Conservation (phyloP, 805 yeast species). For the Starmerella asiatica region DNA sequence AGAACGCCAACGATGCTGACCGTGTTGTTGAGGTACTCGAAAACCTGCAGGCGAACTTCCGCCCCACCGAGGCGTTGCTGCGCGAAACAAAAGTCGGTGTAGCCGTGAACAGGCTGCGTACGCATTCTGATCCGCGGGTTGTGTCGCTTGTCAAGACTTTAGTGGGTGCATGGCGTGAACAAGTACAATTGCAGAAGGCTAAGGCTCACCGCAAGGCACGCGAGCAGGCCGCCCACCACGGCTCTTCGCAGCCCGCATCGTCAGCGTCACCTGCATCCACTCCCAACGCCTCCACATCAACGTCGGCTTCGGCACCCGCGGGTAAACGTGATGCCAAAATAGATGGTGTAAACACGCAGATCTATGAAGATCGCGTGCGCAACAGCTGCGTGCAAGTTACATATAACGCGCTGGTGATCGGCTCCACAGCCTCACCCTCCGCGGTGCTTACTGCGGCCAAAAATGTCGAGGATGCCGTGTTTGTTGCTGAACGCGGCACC, state of each 20-base stretch:
- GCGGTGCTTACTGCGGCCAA: slow-evolving; percentile 50
- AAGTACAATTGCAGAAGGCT: slow-evolving; percentile 38
- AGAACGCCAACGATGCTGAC: slow-evolving; percentile 52
- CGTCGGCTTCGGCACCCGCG: slow-evolving; percentile 2
- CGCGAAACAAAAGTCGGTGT: slow-evolving; percentile 96
- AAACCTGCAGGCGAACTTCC: slow-evolving; percentile 53
- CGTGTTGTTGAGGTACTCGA: slow-evolving; percentile 54
- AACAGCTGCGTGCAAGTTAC: slow-evolving; percentile 72
- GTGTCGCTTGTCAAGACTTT: slow-evolving; percentile 62
- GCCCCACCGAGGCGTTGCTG: slow-evolving; percentile 71
- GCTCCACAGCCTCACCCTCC: slow-evolving; percentile 46
- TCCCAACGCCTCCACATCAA: neutral
- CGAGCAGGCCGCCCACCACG: slow-evolving; percentile 21
- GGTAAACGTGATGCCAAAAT: slow-evolving; percentile 41
- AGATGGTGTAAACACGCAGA: slow-evolving; percentile 60
- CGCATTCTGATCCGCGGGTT: slow-evolving; percentile 49
- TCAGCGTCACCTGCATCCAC: no score
- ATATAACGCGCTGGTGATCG: slow-evolving; percentile 81
- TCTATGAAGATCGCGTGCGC: slow-evolving; percentile 67
- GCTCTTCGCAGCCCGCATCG: neutral
- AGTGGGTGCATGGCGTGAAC: slow-evolving; percentile 82
- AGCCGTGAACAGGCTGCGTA: slow-evolving; percentile 77
- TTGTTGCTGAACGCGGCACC: slow-evolving; percentile 41
- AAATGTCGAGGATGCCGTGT: slow-evolving; percentile 62
- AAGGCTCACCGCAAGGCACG: slow-evolving; percentile 6